Evolutionary conservation across 2,329 filamentous ascomycete species (phyloP).

Genomic region (Sphaerulina vaccinii): DNA sequence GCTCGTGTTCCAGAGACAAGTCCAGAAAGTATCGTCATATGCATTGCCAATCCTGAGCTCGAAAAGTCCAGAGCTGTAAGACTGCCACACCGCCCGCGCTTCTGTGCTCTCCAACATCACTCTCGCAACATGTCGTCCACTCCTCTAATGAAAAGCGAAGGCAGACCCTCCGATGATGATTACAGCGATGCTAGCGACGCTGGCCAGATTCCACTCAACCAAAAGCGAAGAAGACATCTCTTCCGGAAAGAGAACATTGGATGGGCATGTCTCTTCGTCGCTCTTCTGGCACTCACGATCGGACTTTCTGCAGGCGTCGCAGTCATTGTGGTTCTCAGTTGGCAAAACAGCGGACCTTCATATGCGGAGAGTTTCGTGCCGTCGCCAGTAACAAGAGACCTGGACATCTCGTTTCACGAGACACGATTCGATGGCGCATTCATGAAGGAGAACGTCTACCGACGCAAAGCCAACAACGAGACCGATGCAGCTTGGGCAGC

Average conservation of each 20-base stretch:
- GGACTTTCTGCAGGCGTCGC: slow-evolving; percentile 21
- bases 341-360: slow-evolving; percentile 2
- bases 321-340: slow-evolving; percentile 15
- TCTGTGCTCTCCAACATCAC: not conserved
- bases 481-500: slow-evolving; percentile 60
- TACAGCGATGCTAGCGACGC: slow-evolving; percentile 19
- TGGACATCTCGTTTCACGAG: slow-evolving; percentile 22
- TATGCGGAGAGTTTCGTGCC: slow-evolving; percentile 3
- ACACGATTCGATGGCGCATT: slow-evolving; percentile 57
- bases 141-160: slow-evolving; percentile 16
- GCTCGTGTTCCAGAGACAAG: slow-evolving; percentile 3
- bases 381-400: slow-evolving; percentile 23
- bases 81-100: not conserved
- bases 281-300: slow-evolving; percentile 18
- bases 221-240: not conserved
- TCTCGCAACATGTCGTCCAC: slow-evolving; percentile 19
- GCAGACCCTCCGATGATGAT: slow-evolving; percentile 13
- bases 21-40: not conserved
- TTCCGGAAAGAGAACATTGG: slow-evolving; percentile 19
- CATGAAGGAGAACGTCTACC: slow-evolving; percentile 54
- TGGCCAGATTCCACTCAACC: slow-evolving; percentile 10
- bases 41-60: not conserved
- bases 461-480: slow-evolving; percentile 42
- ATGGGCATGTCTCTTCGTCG: slow-evolving; percentile 17
- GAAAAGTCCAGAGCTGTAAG: slow-evolving; percentile 1